These are phyloP conservation scores for Euphorbia tirucalli DNA, from an alignment of 345 rosid species.

Conservation along the genomic window DNA sequence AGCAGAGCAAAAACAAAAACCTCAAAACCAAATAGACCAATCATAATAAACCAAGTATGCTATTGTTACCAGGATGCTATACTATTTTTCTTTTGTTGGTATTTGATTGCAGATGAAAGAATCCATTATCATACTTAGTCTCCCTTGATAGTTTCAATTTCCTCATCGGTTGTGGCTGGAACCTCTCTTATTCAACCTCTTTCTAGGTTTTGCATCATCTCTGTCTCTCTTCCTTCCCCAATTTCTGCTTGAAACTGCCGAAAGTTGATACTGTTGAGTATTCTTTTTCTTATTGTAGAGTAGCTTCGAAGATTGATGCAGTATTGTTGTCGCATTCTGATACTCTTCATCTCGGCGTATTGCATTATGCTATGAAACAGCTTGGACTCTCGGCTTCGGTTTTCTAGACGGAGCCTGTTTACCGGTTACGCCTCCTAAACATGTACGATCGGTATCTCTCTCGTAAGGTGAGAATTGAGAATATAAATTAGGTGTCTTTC, in stretches of 20 bases:
- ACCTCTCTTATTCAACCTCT: slow-evolving; percentile 88
- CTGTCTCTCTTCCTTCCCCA: background rate
- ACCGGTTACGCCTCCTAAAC: slow-evolving; percentile 77
- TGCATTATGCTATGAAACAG: slow-evolving; percentile 88
- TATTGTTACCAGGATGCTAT: too few species aligned
- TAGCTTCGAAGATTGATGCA: slow-evolving; percentile 78
- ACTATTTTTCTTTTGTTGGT: too few species aligned
- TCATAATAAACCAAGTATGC: too few species aligned
- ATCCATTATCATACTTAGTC: slow-evolving; percentile 81
- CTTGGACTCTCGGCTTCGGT: slow-evolving; percentile 84
- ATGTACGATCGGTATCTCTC: slow-evolving; percentile 93
- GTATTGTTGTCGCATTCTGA: slow-evolving; percentile 84
- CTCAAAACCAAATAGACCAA: too few species aligned
- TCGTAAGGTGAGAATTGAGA: slow-evolving; percentile 51
- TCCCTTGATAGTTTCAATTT: slow-evolving; percentile 87
- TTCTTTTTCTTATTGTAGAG: slow-evolving; percentile 37
- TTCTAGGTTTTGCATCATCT: slow-evolving; percentile 45
- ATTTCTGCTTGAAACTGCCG: background rate
- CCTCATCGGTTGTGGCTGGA: slow-evolving; percentile 96
- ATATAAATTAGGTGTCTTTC: background rate
- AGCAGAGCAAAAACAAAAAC: too few species aligned
- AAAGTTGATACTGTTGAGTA: too few species aligned
- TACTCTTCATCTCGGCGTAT: slow-evolving; percentile 89
- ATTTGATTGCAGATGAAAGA: too few species aligned
- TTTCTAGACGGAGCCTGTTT: slow-evolving; percentile 82